phyloP scores from a whole-genome alignment of 2,329 filamentous ascomycete genomes.

The Fusarium sp. region DNA sequence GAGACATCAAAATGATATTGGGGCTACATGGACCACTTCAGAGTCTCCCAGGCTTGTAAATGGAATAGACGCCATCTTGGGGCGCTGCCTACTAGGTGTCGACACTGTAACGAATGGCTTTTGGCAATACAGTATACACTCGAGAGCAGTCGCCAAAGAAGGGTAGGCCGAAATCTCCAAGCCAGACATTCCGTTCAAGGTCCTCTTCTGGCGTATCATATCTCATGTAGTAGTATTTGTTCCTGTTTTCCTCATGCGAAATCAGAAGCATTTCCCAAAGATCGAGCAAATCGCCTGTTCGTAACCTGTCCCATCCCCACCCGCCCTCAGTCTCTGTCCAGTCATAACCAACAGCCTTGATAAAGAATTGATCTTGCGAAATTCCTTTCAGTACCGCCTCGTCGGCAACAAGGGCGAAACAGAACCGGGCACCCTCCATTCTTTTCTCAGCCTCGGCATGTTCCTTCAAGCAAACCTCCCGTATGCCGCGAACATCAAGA shows the following conservation, averaged over 20 bases:
- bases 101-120: too few relatives aligned
- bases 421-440: neutral
- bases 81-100: too few relatives aligned
- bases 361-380: neutral
- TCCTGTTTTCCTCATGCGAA: fast-evolving
- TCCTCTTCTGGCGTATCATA: neutral
- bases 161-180: neutral
- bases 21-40: too few relatives aligned
- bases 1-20: too few relatives aligned
- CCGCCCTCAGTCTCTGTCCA: neutral
- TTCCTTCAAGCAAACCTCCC: neutral
- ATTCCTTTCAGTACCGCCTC: slow-evolving; percentile 6
- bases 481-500: neutral
- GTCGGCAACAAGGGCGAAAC: slow-evolving; percentile 9
- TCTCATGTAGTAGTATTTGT: neutral
- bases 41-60: too few relatives aligned
- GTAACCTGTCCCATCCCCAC: neutral
- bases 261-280: neutral
- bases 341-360: neutral
- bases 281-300: neutral
- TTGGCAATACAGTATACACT: neutral
- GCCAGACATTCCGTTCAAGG: neutral
- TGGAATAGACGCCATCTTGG: too few relatives aligned
- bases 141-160: neutral
- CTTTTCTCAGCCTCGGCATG: neutral